Base-by-base conservation (phyloP, 2,329 filamentous ascomycete species). In the Zasmidium angulare region DNA sequence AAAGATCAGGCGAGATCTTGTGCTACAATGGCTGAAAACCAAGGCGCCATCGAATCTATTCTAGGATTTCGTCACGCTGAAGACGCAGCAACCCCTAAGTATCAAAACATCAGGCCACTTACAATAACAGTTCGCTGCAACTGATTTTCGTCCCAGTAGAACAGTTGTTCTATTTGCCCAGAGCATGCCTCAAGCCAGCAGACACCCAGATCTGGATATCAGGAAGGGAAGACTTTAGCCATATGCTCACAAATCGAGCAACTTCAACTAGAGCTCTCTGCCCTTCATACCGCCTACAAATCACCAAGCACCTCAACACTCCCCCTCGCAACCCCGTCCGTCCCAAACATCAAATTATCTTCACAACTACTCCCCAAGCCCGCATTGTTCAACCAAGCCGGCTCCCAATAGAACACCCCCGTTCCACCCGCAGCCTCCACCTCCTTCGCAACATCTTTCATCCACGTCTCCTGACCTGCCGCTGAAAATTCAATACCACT, bases 331-430 rank as follows among this genome's bases (percentile, higher is more conserved):
- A 55, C 71, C 52, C 74, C 76, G 51, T 72, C 69, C 7, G 63
- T 54, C 51, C 64, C 63, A 51, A 72, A 71, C 56, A 72, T 61
- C 56, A 71, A 61, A 21, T 67, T 68, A 54, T 69, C 62, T 14
- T 63, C 58, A 53, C 71, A 72, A 24, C 64, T 68, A 55, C 63
- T 68, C 9, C 69, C 70, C 50, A 70, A 55, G 1, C 60, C 66
- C 6, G 66, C 68, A 57, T 71, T 71, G 36, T 68, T 63, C 21
- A 71, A 46, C 68, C 68, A 72, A 3, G 70, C 67, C 3, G 71
- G 71, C 59, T 72, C 69, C 70, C 70, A 73, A 56, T 72, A 72
- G 50, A 68, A 68, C 20, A 72, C 23, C 1, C 75, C 75, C 50
- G 62, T 66, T 2, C 66, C 69, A 19, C 67, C 68, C 20, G 62